Evolutionary conservation across 2,329 filamentous ascomycete genomes (phyloP), one percentile per base, ranked within the genome.

Genomic region (Furcasterigmium sp.): DNA sequence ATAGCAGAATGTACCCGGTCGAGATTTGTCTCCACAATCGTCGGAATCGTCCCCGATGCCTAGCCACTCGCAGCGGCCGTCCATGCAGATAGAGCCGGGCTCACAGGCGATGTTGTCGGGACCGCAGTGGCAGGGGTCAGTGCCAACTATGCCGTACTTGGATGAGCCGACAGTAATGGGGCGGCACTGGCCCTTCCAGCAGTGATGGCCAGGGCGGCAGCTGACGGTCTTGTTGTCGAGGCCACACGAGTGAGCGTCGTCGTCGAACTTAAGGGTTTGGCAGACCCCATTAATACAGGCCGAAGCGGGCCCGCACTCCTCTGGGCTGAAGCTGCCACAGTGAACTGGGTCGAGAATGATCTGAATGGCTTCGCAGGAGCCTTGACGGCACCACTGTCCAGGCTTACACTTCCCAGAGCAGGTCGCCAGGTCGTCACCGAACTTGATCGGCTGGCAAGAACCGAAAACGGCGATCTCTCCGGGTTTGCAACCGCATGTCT

Each of bases 1-100:
- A 25, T 39, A 39, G 37, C 37, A 39, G 25, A 39, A 29, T 20
- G 13, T 39, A 10, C 37, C 37, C 18, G 37, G 37, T 14, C 23
- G 23, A 13, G n/a, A 13, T 13, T 39, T 8, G 9, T 29, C 25
- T 6, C 29, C 29, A 3, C 11, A 19, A 10, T 19, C 25, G 23
- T 20, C 11, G 29, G 11, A 32, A 5, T 26, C 25, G 25, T 13
- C 18, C 8, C 25, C 25, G 2, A 39, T 20, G 11, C 25, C 36
- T 5, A 39, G 37, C 20, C 23, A 23, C 15, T 29, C 8, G 25
- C 37, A 39, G 8, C 13, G 25, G 8, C 17, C 25, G 9, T 18
- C 25, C 9, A 39, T 15, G 8, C 37, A 39, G 17, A 39, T 17
- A n/a, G 17, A 18, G 8, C 37, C 37, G 17, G 37, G 26, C 5